Evolutionary conservation across 2,329 filamentous ascomycete species (phyloP).

Genomic region (Peltaster fructicola): DNA sequence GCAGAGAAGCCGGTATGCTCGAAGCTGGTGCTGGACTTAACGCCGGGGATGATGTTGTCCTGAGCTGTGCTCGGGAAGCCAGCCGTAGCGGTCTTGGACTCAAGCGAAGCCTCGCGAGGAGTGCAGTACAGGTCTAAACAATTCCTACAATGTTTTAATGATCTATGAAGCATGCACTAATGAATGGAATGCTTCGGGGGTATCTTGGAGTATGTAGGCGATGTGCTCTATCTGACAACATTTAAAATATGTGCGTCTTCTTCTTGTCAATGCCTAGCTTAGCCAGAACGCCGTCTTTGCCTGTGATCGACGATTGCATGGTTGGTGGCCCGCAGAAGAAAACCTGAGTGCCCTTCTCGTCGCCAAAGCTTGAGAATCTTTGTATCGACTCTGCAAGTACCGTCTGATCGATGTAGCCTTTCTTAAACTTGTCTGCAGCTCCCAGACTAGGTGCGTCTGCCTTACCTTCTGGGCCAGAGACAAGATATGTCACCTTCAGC

Average conservation of each 20-base stretch:
- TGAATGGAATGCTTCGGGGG: no score
- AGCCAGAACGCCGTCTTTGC: conserved; percentile 35
- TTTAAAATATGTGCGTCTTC: conserved; percentile 41
- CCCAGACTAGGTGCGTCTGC: conserved; percentile 8
- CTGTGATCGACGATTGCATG: conserved; percentile 43
- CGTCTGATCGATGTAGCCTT: conserved; percentile 41
- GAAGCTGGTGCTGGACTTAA: conserved; percentile 23
- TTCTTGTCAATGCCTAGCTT: conserved; percentile 40
- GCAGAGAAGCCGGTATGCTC: conserved; percentile 38
- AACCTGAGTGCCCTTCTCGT: conserved; percentile 35
- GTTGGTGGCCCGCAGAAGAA: conserved; percentile 52
- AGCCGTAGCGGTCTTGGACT: conserved; percentile 16
- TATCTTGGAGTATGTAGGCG: no score
- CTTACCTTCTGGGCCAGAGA: conserved; percentile 28
- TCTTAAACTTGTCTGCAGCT: conserved; percentile 26
- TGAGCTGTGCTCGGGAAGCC: conserved; percentile 17
- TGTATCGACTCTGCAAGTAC: conserved; percentile 35
- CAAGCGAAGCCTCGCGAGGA: conserved; percentile 15
- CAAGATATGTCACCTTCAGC: conserved; percentile 40
- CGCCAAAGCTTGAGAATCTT: conserved; percentile 13
- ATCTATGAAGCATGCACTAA: no score
- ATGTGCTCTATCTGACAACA: no score
- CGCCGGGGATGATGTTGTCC: conserved; percentile 6
- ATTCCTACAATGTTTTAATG: no score
- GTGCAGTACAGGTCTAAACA: conserved; percentile 14